Base-by-base conservation (phyloP, 2,329 filamentous ascomycete genomes). In the Elsinoe necatrix region DNA sequence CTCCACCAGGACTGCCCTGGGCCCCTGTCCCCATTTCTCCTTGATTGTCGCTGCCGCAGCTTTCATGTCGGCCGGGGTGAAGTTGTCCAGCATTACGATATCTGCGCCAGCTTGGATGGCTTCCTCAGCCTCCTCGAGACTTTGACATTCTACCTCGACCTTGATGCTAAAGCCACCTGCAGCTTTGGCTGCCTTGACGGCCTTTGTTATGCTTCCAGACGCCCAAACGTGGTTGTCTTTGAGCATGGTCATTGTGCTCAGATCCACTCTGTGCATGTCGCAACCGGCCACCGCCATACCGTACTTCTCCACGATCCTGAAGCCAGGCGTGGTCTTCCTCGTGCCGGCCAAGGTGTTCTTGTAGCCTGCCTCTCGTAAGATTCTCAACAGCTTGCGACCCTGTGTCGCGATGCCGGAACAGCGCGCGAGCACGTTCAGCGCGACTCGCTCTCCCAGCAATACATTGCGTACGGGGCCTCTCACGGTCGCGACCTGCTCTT, bases 221-320 rank as follows among this genome's bases (percentile, higher is more conserved):
- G 89, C 89, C 86, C 92, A 96, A 57, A 98, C 86, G 73, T 98
- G 93, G 73, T 98, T 98, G 73, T 98, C 93, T 76, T 98, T 98
- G 62, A 98, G 79, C 93, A 98, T 98, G 57, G 91, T 91, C 93
- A 98, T 97, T 62, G 85, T 82, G 69, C 71, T 74, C 2, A 98
- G 77, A 70, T 98, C 93, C 73, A 95, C 89, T 29, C 93, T 79
- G 71, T 98, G 93, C 2, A 85, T 82, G 72, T 98, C 93, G 14
- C 89, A 91, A 9, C 93, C 93, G 57, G 92, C 93, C 14, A 95
- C 86, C 20, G 96, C 76, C 86, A 98, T 96, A 63, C 90, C 93
- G 72, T 98, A 98, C 75, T 98, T 98, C 73, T 98, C 93, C 8
- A 97, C 91, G 3, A 97, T 75, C 9, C 93, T 80, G 74, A 97